Evolutionary conservation across 2,329 filamentous ascomycete genomes (phyloP), one percentile per base, ranked within the genome.

Genomic region (Aspergillus sp.): DNA sequence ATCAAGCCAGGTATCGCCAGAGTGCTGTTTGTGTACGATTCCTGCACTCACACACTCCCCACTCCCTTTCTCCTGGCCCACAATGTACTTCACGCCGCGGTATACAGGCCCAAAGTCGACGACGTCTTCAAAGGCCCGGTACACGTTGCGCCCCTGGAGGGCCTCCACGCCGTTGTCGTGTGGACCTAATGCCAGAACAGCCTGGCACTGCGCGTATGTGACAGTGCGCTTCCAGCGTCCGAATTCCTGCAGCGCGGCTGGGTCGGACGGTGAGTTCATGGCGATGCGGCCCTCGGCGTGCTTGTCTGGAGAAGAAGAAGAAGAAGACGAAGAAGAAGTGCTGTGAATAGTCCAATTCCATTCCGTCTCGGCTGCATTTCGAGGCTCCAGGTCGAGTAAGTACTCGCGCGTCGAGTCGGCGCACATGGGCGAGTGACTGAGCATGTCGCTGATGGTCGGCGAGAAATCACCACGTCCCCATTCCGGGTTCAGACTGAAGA

Each of bases 191-290:
- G 24, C 24, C 3, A 27, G 24, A 7, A 27, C 24, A 6, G 24
- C 24, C 24, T 27, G 24, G 12, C 33, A 37, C 14, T 46, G 44
- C 1, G 15, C 21, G 9, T 52, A 17, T 3, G 39, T 23, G 43
- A 75, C 62, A 3, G 78, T 64, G 15, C 75, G 69, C 55, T 67
- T 66, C n/a, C 64, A 70, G 1, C 68, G 66, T 0, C 45, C 56
- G 45, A 75, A 72, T 21, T 71, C 67, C 3, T 53, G 9, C 1
- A 61, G 59, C 17, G 56, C 64, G 6, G 58, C 24, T 0, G 54
- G 31, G 31, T 71, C 65, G 21, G 64, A 57, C 3, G 62, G n/a
- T 2, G 62, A 55, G 12, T 55, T 48, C 48, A 74, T 67, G 1
- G 53, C 31, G 5, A 75, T 59, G 9, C 62, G 52, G 11, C 55